Percentiles rank a stretch among this genome's conserved stretches.
Conservation (phyloP, 2,329 filamentous ascomycete species). For the Neonectria punicea region DNA sequence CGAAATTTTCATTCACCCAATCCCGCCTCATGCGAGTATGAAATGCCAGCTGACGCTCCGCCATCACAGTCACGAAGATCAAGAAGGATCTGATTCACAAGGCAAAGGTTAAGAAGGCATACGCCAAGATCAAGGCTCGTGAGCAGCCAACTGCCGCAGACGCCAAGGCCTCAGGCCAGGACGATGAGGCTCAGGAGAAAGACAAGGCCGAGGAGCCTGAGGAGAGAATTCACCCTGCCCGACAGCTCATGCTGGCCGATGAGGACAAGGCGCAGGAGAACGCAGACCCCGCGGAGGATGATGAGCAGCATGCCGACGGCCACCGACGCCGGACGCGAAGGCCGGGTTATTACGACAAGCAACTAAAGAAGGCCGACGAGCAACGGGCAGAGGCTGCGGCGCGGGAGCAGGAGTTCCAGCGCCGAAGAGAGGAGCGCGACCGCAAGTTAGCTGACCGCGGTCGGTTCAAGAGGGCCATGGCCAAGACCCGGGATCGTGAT, state of each 20-base stretch:
- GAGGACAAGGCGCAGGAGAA: constrained; percentile 50
- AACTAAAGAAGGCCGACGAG: constrained; percentile 59
- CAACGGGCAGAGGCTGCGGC: constrained; percentile 55
- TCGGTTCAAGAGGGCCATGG: constrained; percentile 73
- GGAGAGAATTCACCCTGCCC: constrained; percentile 49
- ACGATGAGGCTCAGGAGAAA: constrained; percentile 31
- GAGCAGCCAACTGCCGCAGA: constrained; percentile 47
- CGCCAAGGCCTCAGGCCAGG: constrained; percentile 35
- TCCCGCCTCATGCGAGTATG: neutral
- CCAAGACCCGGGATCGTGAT: constrained; percentile 78
- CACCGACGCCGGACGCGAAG: constrained; percentile 49
- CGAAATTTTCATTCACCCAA: constrained; percentile 31
- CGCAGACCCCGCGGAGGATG: constrained; percentile 19
- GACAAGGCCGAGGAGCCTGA: constrained; percentile 30
- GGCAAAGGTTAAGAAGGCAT: constrained; percentile 92
- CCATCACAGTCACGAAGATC: constrained; percentile 78
- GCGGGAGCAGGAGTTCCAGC: constrained; percentile 54
- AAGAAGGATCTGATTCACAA: constrained; percentile 91
- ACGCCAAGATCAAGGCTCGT: constrained; percentile 81
- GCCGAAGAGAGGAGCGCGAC: constrained; percentile 71
- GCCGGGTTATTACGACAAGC: constrained; percentile 74
- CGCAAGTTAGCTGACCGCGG: constrained; percentile 72
- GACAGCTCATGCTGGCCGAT: constrained; percentile 54
- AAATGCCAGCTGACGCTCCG: constrained; percentile 30
- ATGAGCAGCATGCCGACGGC: constrained; percentile 43